Evolutionary conservation across 148 eudicot species (phyloP).

Genomic region (Suaeda aralocaspica): DNA sequence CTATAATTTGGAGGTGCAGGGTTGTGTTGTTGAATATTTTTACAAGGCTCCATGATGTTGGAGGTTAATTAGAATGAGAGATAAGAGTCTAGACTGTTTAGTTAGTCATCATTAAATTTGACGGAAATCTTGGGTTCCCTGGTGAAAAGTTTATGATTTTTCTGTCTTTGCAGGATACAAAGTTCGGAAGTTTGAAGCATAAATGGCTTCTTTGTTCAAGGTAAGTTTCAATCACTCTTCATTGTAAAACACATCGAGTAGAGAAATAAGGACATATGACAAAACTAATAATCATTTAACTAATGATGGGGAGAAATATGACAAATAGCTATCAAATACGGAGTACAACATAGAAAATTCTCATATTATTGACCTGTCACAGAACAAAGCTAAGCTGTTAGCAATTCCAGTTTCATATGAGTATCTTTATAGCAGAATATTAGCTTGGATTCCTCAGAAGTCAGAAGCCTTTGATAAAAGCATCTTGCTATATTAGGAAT

Average conservation of each 20-base stretch:
- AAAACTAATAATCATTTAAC: too few relatives aligned
- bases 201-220: constrained; percentile 53
- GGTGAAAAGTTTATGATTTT: not conserved
- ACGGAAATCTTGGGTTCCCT: not conserved
- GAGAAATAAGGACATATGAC: too few relatives aligned
- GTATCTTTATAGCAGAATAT: not conserved
- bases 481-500: not conserved
- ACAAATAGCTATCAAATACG: too few relatives aligned
- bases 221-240: constrained; percentile 16
- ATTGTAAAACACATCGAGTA: too few relatives aligned
- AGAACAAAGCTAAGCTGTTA: not conserved
- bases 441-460: too few relatives aligned
- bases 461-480: not conserved
- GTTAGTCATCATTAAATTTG: not conserved
- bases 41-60: not conserved
- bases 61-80: not conserved
- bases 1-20: not conserved
- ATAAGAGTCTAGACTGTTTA: not conserved
- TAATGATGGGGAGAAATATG: too few relatives aligned
- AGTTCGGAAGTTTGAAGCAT: not conserved
- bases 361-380: too few relatives aligned
- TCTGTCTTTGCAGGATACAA: not conserved
- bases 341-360: too few relatives aligned
- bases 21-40: not conserved
- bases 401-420: not conserved